Evolutionary conservation across 1,284 basidiomycete genomes (phyloP).

Genomic region (Irpex sp.): DNA sequence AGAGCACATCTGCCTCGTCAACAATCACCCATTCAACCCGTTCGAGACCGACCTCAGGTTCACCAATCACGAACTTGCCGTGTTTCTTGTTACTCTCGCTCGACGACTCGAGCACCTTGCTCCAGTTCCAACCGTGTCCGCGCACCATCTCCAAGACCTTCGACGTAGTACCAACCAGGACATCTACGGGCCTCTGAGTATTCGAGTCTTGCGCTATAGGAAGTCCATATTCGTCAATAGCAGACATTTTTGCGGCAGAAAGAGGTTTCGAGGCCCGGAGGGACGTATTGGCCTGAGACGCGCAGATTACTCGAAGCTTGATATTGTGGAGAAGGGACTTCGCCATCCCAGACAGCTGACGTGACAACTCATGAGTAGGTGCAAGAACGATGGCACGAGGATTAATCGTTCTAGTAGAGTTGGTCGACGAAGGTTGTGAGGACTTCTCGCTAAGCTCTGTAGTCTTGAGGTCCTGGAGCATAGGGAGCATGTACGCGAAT

Average conservation of each 20-base stretch:
- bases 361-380: slow-evolving; percentile 84
- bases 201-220: slow-evolving; percentile 24
- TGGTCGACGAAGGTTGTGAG: slow-evolving; percentile 1
- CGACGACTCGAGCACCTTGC: slow-evolving; percentile 20
- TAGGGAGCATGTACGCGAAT: slow-evolving; percentile 82
- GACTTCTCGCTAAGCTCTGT: slow-evolving; percentile 35
- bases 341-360: slow-evolving; percentile 72
- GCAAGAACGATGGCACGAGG: slow-evolving; percentile 80
- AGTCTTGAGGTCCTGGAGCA: slow-evolving; percentile 74
- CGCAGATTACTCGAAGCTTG: slow-evolving; percentile 73
- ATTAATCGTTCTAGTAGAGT: slow-evolving; percentile 29
- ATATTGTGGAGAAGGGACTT: slow-evolving; percentile 72
- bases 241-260: slow-evolving; percentile 39
- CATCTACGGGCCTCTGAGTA: slow-evolving; percentile 49
- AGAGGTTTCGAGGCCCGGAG: slow-evolving; percentile 40
- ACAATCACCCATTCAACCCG: slow-evolving; percentile 82
- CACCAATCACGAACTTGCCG: slow-evolving; percentile 33
- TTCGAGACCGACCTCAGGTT: slow-evolving; percentile 55
- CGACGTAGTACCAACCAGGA: slow-evolving; percentile 76
- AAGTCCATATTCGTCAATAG: slow-evolving; percentile 18
- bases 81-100: slow-evolving; percentile 21
- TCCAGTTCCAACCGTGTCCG: slow-evolving; percentile 51
- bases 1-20: slow-evolving; percentile 88
- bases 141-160: slow-evolving; percentile 70
- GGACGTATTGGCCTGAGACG: slow-evolving; percentile 57